Base-by-base conservation (phyloP, 2,329 filamentous ascomycete genomes). In the Curvularia sp. region DNA sequence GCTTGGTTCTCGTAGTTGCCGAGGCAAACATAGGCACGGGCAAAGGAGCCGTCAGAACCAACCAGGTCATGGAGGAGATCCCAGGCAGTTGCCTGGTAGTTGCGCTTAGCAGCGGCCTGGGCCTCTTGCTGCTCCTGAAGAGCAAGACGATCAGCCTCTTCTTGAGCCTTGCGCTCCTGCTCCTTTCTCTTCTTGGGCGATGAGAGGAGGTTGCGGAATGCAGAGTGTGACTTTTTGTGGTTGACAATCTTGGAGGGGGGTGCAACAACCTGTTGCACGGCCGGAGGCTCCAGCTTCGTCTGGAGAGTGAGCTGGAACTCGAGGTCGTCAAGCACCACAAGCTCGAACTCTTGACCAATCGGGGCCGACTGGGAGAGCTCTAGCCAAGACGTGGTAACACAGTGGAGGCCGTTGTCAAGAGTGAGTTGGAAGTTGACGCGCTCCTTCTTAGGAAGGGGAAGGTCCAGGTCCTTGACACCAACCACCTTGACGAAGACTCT, bases 401-500 rank as follows among this genome's bases (percentile, higher is more conserved):
- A 99, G 76, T 99, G 95, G 1, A 99, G 87, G 26, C 95, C 95
- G 65, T 99, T 99, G 78, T 99, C 95, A n/a, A 99, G 85, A 0
- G 95, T 99, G 10, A 99, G 85, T 69, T 94, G 93, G 80, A 99
- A 99, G 85, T 92, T 95, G 2, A 92, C 92, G 54, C 92, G 89
- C 78, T 84, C 85, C 95, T 92, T 94, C 80, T 89, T 91, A 31
- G 95, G 93, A 55, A 99, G 82, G 22, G 95, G 94, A 43, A 98
- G 83, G 72, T 97, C 93, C 38, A 99, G 84, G 69, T 98, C 93
- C 77, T 98, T 98, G 64, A 98, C 93, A 44, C 94, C 93, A 77
- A 98, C 90, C n/a, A 99, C 95, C 82, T 99, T 99, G 66, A 99
- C 93, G 70, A 99, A 99, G 1, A 99, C 84, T 60, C 95, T 85